These are phyloP conservation scores for Fraxinus anomala DNA, from an alignment of 257 asterid genomes.

Conservation along the genomic window DNA sequence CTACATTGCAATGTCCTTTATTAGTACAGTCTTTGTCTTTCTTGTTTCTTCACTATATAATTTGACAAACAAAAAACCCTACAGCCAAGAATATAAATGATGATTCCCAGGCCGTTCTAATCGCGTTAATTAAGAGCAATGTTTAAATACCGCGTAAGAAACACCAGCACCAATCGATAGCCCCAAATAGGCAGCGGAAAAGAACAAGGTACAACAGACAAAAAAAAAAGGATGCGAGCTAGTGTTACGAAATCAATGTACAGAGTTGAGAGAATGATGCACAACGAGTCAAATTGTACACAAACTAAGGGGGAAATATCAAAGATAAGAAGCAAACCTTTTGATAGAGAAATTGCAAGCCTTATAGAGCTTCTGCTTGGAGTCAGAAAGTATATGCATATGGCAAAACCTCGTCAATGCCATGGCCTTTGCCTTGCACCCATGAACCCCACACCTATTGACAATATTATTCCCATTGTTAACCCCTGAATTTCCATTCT, in stretches of 20 bases:
- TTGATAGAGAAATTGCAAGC: conserved; percentile 70
- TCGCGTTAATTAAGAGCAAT: not conserved
- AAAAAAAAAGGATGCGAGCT: not conserved
- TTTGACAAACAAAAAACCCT: too few species aligned
- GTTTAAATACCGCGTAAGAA: not conserved
- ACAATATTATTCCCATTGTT: not conserved
- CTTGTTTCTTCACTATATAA: not conserved
- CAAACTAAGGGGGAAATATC: not conserved
- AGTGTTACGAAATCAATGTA: not conserved
- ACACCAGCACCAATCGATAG: not conserved
- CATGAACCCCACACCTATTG: conserved; percentile 46
- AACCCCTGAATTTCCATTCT: conserved; percentile 21
- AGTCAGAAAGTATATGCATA: conserved; percentile 73
- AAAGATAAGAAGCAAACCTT: conserved; percentile 49
- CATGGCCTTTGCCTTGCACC: conserved; percentile 65
- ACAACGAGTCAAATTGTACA: not conserved
- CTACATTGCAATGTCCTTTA: not conserved
- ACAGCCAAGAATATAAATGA: not conserved
- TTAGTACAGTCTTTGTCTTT: not conserved
- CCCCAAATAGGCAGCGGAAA: not conserved
- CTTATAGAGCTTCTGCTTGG: conserved; percentile 81
- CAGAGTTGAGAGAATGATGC: not conserved
- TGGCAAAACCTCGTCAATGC: conserved; percentile 60
- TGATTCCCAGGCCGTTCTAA: not conserved
- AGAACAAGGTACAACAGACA: not conserved